Base-by-base conservation (phyloP, 1,284 basidiomycete species). In the Albatrellus sp. region DNA sequence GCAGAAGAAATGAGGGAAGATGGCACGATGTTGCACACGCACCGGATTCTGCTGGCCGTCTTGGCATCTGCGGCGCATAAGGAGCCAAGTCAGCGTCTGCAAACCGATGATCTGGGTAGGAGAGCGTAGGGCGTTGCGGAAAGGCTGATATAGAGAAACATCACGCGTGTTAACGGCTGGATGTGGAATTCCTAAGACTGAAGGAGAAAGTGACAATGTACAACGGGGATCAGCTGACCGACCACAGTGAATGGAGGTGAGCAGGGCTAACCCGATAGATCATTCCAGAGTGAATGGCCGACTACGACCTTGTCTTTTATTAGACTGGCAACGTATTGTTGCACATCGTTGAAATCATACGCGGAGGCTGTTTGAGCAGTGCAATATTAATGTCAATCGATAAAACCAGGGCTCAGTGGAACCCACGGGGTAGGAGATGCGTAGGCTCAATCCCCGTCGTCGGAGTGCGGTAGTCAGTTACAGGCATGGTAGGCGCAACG, bases 101-200 rank as follows among this genome's bases (percentile, higher is more conserved):
- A 89, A 66, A 29, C 86, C 83, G 48, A 84, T 64, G 37, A 75
- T 59, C 51, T 81, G 77, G 52, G 77, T 75, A 7, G 77, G 73
- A 14, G 71, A 72, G 30, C 72, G 72, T 41, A 87, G 73, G 72
- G 42, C 88, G 62, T 1, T 40, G 12, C 39, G 39, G 39, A 40
- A 88, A 1, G 85, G 84, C 65, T 78, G 75, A 61, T 86, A 89
- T 29, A 89, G 62, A 2, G 77, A 85, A 37, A 86, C 80, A 53
- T 89, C 86, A 45, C 85, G 73, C n/a, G 85, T 88, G 42, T 70
- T 68, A n/a, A 80, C 76, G 9, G 84, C 82, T 19, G 77, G 73
- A 60, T 88, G 85, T 11, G 82, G 79, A 48, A 89, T 77, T n/a
- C 85, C 85, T 43, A 88, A 69, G 16, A 89, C 85, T 84, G 51